Conservation (phyloP, 108 stramenopile genomes). For the Conticribra weissflogii region DNA sequence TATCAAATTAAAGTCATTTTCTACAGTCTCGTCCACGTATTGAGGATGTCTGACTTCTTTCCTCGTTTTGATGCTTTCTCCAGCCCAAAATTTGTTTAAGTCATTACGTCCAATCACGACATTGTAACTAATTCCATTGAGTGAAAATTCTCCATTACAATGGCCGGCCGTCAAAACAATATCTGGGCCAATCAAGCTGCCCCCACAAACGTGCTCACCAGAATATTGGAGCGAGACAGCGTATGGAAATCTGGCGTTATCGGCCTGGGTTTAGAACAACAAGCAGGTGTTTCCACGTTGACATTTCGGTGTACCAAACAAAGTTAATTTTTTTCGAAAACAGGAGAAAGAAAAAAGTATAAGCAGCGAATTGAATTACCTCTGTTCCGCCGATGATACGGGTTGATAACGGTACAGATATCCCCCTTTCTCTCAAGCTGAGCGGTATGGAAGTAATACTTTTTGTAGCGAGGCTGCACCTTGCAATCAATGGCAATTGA, state of each 20-base stretch:
- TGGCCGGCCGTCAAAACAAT: constrained; percentile 17
- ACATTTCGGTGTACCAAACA: too few relatives aligned
- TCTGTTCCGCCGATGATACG: too few relatives aligned
- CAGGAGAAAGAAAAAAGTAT: too few relatives aligned
- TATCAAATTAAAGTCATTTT: constrained; percentile 35
- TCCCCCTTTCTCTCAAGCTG: too few relatives aligned
- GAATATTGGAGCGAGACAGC: constrained; percentile 48
- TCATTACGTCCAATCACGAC: constrained; percentile 53
- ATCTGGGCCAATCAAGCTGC: constrained; percentile 61
- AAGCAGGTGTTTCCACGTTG: constrained; percentile 17
- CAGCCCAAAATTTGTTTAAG: constrained; percentile 19
- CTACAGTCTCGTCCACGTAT: constrained; percentile 4
- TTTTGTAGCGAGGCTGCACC: too few relatives aligned
- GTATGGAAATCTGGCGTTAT: constrained; percentile 54
- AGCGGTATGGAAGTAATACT: too few relatives aligned
- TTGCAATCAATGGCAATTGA: too few relatives aligned
- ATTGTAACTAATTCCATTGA: constrained; percentile 5
- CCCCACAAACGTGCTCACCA: constrained; percentile 59
- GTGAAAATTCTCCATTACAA: constrained; percentile 12
- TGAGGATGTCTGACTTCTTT: constrained; percentile 27
- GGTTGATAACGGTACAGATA: too few relatives aligned
- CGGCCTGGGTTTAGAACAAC: constrained; percentile 51
- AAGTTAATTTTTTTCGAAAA: too few relatives aligned
- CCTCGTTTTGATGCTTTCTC: constrained; percentile 24
- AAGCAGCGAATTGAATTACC: too few relatives aligned